Evolutionary conservation across 495 filamentous ascomycete genomes (phyloP), one percentile per base, ranked within the genome.

Genomic region (Lophiostoma macrostomum): DNA sequence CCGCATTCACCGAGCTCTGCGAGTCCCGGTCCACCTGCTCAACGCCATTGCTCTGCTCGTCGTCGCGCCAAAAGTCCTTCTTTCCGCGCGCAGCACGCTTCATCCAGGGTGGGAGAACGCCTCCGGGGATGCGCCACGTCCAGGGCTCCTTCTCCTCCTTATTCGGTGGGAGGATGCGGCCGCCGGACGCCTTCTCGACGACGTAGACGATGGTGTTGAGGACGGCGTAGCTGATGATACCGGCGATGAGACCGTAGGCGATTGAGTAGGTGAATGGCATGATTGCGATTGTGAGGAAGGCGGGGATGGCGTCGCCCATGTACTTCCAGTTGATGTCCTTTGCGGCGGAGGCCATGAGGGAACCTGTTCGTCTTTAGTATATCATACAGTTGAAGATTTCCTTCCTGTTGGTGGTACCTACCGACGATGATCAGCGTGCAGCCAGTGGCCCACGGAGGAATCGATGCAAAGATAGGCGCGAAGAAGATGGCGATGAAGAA

Each of bases 191-290:
- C 66, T 78, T 77, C 66, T 82, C 79, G 43, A 91, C 71, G 32
- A 85, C 11, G 79, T 80, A 89, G 0, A 81, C 78, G 23, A 75
- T 61, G 1, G 71, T 72, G 67, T 91, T 91, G 54, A 91, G 68
- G 34, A 81, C 61, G 45, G 82, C 81, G 63, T 91, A 91, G 50
- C 81, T 76, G 48, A 84, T 73, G 61, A 91, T 88, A 32, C 87
- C 87, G 3, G 84, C 86, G 49, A 91, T 87, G 24, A 89, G 75
- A 19, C 86, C 86, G 64, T 90, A 84, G 13, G 86, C 84, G 60
- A 90, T 89, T 37, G 81, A 86, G 67, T 87, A 88, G 18, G 85
- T 90, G 71, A 90, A 90, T n/a, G 87, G 86, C 87, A 91, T 91
- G 61, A 87, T 68, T 59, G 80, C 78, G 53, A 91, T 84, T 23